phyloP scores from a whole-genome alignment of 495 filamentous ascomycete genomes.

The Bathelium albidoporum region DNA sequence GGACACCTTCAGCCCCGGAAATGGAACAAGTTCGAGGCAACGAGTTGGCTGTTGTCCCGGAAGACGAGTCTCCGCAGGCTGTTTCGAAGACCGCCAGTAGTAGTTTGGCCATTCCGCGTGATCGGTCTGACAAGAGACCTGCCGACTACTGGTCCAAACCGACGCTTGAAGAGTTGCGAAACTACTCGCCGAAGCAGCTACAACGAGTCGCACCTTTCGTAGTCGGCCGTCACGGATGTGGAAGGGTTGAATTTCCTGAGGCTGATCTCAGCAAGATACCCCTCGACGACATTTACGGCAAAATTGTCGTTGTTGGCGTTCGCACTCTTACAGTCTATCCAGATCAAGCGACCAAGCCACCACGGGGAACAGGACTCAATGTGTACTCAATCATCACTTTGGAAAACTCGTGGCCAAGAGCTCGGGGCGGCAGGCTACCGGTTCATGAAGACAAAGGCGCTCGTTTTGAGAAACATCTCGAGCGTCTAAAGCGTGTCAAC shows the following conservation, averaged over 20 bases:
- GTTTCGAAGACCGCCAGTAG: slow-evolving; percentile 9
- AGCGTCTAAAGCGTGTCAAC: slow-evolving; percentile 61
- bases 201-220: slow-evolving; percentile 60
- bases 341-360: slow-evolving; percentile 60
- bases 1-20: slow-evolving; percentile 42
- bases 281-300: slow-evolving; percentile 59
- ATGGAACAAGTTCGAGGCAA: slow-evolving; percentile 65
- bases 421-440: slow-evolving; percentile 46
- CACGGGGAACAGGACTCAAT: slow-evolving; percentile 77
- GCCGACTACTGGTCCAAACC: slow-evolving; percentile 85
- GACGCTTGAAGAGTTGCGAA: slow-evolving; percentile 53
- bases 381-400: slow-evolving; percentile 76
- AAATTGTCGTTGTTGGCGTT: slow-evolving; percentile 60
- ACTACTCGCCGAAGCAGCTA: slow-evolving; percentile 62
- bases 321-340: slow-evolving; percentile 83
- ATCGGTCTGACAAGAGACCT: slow-evolving; percentile 43
- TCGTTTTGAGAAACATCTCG: slow-evolving; percentile 67
- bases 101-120: slow-evolving; percentile 7
- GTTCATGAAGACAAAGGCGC: slow-evolving; percentile 45
- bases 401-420: slow-evolving; percentile 82
- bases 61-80: slow-evolving; percentile 44
- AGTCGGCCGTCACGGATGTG: slow-evolving; percentile 72
- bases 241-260: slow-evolving; percentile 66
- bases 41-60: slow-evolving; percentile 69
- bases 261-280: slow-evolving; percentile 69